Evolutionary conservation across 345 rosid species (phyloP).

Genomic region (Salix arbutifolia): DNA sequence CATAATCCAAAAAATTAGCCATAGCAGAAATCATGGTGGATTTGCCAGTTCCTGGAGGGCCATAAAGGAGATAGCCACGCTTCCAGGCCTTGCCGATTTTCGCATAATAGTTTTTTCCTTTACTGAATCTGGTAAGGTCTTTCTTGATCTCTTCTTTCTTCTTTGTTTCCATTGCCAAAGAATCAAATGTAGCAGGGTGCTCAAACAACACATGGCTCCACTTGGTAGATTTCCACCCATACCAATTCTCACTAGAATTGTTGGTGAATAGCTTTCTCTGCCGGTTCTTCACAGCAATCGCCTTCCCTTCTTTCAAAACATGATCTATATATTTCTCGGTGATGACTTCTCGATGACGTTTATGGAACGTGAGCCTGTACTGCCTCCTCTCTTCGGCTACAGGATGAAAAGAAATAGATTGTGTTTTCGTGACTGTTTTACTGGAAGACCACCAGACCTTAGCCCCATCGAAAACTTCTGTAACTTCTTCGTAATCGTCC

Average conservation of each 20-base stretch:
- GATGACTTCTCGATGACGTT: not conserved
- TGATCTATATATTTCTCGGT: not conserved
- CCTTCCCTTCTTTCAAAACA: slow-evolving; percentile 15
- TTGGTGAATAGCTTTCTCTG: slow-evolving; percentile 19
- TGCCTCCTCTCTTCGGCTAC: not conserved
- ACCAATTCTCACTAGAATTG: slow-evolving; percentile 5
- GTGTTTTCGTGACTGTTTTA: not conserved
- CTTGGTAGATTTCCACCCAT: not conserved
- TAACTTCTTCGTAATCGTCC: slow-evolving; percentile 13
- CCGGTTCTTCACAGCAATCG: slow-evolving; percentile 7
- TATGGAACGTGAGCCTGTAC: slow-evolving; percentile 6
- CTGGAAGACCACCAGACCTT: slow-evolving; percentile 13
- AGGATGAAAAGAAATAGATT: not conserved
- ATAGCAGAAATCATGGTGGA: slow-evolving; percentile 73
- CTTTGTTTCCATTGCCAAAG: slow-evolving; percentile 50
- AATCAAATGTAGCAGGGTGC: slow-evolving; percentile 4
- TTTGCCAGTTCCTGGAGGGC: slow-evolving; percentile 78
- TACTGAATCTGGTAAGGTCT: slow-evolving; percentile 52
- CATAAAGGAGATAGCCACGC: slow-evolving; percentile 63
- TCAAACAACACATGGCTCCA: slow-evolving; percentile 15
- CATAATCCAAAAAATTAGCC: slow-evolving; percentile 49
- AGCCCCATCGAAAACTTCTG: not conserved
- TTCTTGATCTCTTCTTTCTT: slow-evolving; percentile 37
- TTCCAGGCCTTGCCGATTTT: slow-evolving; percentile 69
- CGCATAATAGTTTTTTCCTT: slow-evolving; percentile 55